These are phyloP conservation scores for Porogramme epimiltina DNA, from an alignment of 1,284 basidiomycete genomes.

Conservation along the genomic window DNA sequence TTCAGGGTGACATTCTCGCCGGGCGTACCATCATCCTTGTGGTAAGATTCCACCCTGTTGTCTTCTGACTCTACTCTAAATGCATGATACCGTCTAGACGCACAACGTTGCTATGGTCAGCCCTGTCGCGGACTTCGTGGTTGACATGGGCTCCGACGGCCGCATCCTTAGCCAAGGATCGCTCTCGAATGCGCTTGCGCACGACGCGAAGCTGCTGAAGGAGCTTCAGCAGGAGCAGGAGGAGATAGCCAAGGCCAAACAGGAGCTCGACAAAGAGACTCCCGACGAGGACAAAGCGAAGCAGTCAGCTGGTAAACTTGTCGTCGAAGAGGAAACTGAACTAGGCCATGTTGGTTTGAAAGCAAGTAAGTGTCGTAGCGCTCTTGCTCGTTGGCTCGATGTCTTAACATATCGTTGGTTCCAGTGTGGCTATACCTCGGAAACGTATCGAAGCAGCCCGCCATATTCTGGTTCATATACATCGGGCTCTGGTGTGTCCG, in stretches of 20 bases:
- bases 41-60: constrained; percentile 48
- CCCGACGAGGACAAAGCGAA: constrained; percentile 22
- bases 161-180: constrained; percentile 50
- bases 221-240: constrained; percentile 44
- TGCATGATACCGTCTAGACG: constrained; percentile 41
- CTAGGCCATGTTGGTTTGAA: constrained; percentile 55
- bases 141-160: constrained; percentile 58
- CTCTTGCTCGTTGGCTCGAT: background rate
- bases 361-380: constrained; percentile 39
- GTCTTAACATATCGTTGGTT: constrained; percentile 34
- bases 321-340: constrained; percentile 61
- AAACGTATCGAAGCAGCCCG: constrained; percentile 31
- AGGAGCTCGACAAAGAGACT: constrained; percentile 39
- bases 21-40: constrained; percentile 75
- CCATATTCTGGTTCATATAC: constrained; percentile 37
- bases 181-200: constrained; percentile 44
- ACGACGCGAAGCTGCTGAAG: constrained; percentile 40
- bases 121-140: constrained; percentile 64
- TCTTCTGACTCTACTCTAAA: background rate
- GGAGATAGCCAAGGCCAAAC: constrained; percentile 40
- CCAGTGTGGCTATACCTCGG: constrained; percentile 34
- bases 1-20: constrained; percentile 67
- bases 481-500: constrained; percentile 2
- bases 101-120: constrained; percentile 73
- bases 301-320: constrained; percentile 46